Conservation (phyloP, 768 basidiomycete genomes). For the Polyporus arcularius region DNA sequence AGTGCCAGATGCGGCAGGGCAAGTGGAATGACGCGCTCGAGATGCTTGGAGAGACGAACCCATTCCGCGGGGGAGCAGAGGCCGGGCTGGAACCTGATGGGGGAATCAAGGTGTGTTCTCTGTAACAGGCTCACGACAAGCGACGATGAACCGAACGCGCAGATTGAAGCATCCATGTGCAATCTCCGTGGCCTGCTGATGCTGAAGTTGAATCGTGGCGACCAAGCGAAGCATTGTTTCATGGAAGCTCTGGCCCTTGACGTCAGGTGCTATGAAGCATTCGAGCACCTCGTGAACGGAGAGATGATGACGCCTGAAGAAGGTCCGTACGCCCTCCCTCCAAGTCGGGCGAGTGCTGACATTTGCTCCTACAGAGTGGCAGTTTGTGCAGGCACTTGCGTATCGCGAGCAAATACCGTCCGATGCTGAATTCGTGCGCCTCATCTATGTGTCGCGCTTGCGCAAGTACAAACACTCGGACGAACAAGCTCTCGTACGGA, state of each 20-base stretch:
- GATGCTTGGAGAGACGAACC: constrained; percentile 91
- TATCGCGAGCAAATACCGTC: constrained; percentile 83
- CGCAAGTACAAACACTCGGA: constrained; percentile 85
- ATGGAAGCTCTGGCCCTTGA: constrained; percentile 94
- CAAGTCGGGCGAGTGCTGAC: background rate
- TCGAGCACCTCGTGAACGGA: constrained; percentile 84
- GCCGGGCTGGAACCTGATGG: constrained; percentile 82
- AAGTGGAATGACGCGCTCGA: constrained; percentile 92
- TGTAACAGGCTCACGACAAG: background rate
- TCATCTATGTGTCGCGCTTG: constrained; percentile 90
- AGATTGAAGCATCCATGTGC: constrained; percentile 99
- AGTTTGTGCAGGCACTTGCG: constrained; percentile 83
- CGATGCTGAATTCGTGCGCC: constrained; percentile 87
- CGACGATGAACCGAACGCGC: background rate
- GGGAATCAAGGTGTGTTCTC: constrained; percentile 79
- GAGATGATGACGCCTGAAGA: constrained; percentile 97
- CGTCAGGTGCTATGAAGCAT: constrained; percentile 96
- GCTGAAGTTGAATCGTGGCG: constrained; percentile 88
- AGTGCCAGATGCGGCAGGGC: constrained; percentile 90
- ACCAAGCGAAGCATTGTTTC: constrained; percentile 91
- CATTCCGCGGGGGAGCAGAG: constrained; percentile 69
- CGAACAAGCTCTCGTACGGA: constrained; percentile 81
- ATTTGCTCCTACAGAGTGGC: constrained; percentile 72
- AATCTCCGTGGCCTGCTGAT: constrained; percentile 91
- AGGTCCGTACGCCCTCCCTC: constrained; percentile 52